phyloP scores from a whole-genome alignment of 371 early-diverging fungal genomes.

The Syncephalis fuscata region DNA sequence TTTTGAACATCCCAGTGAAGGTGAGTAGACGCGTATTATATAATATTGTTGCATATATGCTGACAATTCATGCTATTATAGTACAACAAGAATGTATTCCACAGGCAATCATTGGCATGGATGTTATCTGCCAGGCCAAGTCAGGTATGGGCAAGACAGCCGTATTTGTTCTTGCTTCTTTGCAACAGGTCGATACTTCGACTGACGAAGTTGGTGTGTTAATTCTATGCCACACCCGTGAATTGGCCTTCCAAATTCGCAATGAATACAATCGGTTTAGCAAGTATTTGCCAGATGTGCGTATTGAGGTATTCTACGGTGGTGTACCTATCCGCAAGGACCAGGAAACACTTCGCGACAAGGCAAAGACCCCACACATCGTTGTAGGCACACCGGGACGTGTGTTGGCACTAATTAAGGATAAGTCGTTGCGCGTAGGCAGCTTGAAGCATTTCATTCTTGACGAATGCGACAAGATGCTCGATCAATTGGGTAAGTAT shows the following conservation, averaged over 20 bases:
- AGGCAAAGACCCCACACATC: slow-evolving; percentile 76
- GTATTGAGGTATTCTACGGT: slow-evolving; percentile 87
- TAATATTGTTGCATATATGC: too few relatives aligned
- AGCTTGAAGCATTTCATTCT: slow-evolving; percentile 93
- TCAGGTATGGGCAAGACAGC: slow-evolving; percentile 99
- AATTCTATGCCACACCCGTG: slow-evolving; percentile 95
- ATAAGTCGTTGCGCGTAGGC: slow-evolving; percentile 55
- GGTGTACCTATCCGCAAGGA: slow-evolving; percentile 68
- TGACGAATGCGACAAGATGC: slow-evolving; percentile 98
- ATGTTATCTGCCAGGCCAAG: slow-evolving; percentile 98
- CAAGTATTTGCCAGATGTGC: slow-evolving; percentile 88
- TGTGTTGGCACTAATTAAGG: slow-evolving; percentile 74
- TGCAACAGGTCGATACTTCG: slow-evolving; percentile 86
- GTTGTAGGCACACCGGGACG: slow-evolving; percentile 99
- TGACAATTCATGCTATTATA: slow-evolving; percentile 9
- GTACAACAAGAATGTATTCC: slow-evolving; percentile 99
- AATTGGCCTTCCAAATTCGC: slow-evolving; percentile 95
- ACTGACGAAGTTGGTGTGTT: slow-evolving; percentile 70
- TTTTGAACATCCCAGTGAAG: slow-evolving; percentile 98
- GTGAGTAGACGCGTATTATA: slow-evolving; percentile 20
- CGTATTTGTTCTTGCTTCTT: slow-evolving; percentile 91
- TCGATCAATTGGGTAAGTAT: slow-evolving; percentile 69
- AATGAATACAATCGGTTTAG: slow-evolving; percentile 89
- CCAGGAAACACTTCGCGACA: slow-evolving; percentile 61
- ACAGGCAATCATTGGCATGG: slow-evolving; percentile 90